A percentile compares a stretch with the other conserved stretches of the same genome.
Evolutionary conservation across 176 grass and related monocot species (phyloP).

Genomic region (Eleusine indica): DNA sequence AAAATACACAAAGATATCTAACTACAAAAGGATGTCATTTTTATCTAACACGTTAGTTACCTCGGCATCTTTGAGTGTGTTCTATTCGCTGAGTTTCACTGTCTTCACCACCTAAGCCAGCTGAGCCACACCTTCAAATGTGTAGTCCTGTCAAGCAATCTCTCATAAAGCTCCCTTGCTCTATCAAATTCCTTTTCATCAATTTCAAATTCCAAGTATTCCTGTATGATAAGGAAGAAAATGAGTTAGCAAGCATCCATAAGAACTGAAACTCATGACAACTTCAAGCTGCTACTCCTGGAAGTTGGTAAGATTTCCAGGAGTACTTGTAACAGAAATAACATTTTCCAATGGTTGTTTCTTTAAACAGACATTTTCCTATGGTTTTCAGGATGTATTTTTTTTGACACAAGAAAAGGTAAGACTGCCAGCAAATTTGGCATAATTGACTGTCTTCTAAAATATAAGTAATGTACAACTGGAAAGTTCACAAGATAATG

Average conservation of each 20-base stretch:
- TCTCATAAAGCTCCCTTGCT: conserved; percentile 76
- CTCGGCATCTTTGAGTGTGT: conserved; percentile 49
- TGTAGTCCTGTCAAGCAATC: conserved; percentile 78
- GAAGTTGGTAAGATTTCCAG: not conserved
- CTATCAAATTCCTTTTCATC: conserved; percentile 65
- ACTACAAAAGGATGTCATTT: not conserved
- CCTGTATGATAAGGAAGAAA: conserved; percentile 40
- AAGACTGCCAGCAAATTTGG: too few species aligned
- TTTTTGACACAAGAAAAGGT: too few species aligned
- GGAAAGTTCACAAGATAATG: conserved; percentile 3
- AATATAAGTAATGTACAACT: not conserved
- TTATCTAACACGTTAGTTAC: conserved; percentile 42
- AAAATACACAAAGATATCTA: too few species aligned
- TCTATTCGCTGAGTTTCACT: conserved; percentile 36
- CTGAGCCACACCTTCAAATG: conserved; percentile 93
- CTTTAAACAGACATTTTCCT: not conserved
- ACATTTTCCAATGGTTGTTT: not conserved
- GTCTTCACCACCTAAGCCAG: conserved; percentile 54
- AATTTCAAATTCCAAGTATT: conserved; percentile 88
- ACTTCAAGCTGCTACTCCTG: not conserved
- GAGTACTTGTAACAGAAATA: too few species aligned
- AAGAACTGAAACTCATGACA: not conserved
- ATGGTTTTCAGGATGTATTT: not conserved
- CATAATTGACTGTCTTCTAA: not conserved
- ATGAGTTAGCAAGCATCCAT: conserved; percentile 18